phyloP scores from a whole-genome alignment of 177 flowering plant genomes.

The Telopea speciosissima region DNA sequence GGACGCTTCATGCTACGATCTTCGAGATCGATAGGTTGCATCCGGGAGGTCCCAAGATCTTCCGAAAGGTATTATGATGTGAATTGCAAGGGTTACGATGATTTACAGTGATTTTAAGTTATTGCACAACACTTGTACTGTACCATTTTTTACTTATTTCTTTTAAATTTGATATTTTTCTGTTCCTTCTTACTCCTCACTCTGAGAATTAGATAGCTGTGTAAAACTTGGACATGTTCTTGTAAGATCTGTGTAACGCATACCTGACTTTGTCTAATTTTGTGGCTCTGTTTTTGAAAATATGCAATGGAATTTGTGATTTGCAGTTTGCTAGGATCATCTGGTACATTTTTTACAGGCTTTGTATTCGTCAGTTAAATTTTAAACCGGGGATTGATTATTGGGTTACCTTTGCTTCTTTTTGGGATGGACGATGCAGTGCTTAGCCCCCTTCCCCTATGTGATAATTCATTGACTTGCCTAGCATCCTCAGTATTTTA shows the following conservation, averaged over 20 bases:
- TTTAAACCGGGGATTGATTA: not conserved
- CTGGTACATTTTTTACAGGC: no score
- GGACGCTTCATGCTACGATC: constrained; percentile 45
- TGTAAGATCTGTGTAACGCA: not conserved
- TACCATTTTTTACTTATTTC: no score
- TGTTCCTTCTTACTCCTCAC: not conserved
- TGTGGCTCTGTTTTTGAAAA: not conserved
- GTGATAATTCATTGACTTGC: no score
- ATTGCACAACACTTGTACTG: not conserved
- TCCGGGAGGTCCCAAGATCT: constrained; percentile 11
- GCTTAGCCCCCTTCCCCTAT: no score
- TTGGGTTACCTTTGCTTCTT: not conserved
- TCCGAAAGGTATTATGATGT: constrained; percentile 28
- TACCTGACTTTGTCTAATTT: not conserved
- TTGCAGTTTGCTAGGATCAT: not conserved
- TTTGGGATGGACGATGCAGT: no score
- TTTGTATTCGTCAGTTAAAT: no score
- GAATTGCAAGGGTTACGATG: not conserved
- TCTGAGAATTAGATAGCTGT: not conserved
- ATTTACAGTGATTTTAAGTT: no score
- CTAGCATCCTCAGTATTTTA: no score
- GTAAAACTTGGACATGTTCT: not conserved
- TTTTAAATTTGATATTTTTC: no score
- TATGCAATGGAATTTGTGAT: not conserved
- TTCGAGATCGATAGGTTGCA: constrained; percentile 31